A percentile compares a stretch with the other conserved stretches of the same genome.
Evolutionary conservation across 164 flowering plant species (phyloP).

Genomic region (Chloranthus sessilifolius): DNA sequence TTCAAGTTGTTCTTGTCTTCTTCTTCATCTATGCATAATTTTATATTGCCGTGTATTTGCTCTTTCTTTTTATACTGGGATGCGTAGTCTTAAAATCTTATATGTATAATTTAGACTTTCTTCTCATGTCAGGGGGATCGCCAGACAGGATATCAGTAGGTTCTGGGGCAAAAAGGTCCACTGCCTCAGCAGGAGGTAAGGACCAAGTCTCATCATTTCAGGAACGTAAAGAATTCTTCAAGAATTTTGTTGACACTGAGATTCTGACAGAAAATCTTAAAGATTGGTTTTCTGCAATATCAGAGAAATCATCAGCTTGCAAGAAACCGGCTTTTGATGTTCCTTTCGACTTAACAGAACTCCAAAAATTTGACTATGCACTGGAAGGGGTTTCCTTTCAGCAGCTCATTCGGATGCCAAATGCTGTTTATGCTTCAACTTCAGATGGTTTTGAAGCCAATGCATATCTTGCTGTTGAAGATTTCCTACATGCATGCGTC

Average conservation of each 20-base stretch:
- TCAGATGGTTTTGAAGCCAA: constrained; percentile 67
- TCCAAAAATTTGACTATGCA: constrained; percentile 92
- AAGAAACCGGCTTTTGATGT: constrained; percentile 43
- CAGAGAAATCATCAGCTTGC: constrained; percentile 24
- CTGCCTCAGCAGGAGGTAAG: constrained; percentile 56
- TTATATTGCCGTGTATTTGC: no score
- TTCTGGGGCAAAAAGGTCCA: constrained; percentile 73
- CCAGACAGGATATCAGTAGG: constrained; percentile 67
- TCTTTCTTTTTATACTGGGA: no score
- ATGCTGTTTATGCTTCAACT: constrained; percentile 69
- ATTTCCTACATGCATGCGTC: constrained; percentile 76
- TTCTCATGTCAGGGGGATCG: constrained; percentile 48
- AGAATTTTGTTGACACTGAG: constrained; percentile 60
- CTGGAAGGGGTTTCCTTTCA: constrained; percentile 80
- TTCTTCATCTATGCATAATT: no score
- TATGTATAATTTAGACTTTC: background rate
- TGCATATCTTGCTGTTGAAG: constrained; percentile 85
- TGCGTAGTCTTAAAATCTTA: no score
- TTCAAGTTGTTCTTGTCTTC: no score
- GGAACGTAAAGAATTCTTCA: constrained; percentile 63
- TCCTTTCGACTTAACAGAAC: constrained; percentile 81
- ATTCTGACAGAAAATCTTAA: constrained; percentile 43
- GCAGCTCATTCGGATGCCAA: constrained; percentile 90
- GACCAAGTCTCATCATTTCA: constrained; percentile 16
- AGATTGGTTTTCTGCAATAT: constrained; percentile 50